Evolutionary conservation across 495 filamentous ascomycete species (phyloP), one percentile per base, ranked within the genome.

Genomic region (Rostrohypoxylon terebratum): DNA sequence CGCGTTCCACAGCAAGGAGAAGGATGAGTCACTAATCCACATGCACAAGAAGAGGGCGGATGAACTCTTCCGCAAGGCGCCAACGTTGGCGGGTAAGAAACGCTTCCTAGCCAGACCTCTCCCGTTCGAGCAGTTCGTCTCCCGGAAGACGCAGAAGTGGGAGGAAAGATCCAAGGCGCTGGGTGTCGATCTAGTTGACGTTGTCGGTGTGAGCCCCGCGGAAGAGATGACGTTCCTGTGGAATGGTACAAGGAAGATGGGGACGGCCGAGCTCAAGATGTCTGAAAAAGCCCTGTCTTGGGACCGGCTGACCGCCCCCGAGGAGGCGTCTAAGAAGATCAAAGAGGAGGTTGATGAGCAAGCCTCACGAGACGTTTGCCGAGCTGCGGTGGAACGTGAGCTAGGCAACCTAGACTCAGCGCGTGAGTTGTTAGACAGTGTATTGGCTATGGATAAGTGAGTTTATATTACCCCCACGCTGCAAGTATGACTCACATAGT

Each of bases 161-260:
- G 91, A 96, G 74, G 87, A 90, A 21, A 87, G 94, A 14, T 91
- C 93, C 11, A 90, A 89, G 68, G 84, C 87, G 25, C 87, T 89
- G 80, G 83, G 85, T 2, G 81, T 95, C 21, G 86, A 91, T 11
- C 82, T 98, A 6, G 86, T 92, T 2, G 95, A 98, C 71, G 94
- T 90, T 1, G 84, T 97, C 28, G 94, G 94, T 20, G 89, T 95
- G 7, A 91, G 90, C 69, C 96, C 96, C 0, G 78, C 93, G 1
- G 89, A 94, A 75, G 96, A 99, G 81, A 97, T 99, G 94, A 89
- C 92, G n/a, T 97, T 95, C 78, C 89, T 98, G 74, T 99, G 96
- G 96, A 94, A 88, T 67, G 91, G 91, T 1, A 83, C 83, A 45
- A 96, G 92, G 80, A 89, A 93, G 44, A 96, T 97, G 92, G 83